Evolutionary conservation across 2,329 filamentous ascomycete species (phyloP).

Genomic region (Sclerotinia borealis): DNA sequence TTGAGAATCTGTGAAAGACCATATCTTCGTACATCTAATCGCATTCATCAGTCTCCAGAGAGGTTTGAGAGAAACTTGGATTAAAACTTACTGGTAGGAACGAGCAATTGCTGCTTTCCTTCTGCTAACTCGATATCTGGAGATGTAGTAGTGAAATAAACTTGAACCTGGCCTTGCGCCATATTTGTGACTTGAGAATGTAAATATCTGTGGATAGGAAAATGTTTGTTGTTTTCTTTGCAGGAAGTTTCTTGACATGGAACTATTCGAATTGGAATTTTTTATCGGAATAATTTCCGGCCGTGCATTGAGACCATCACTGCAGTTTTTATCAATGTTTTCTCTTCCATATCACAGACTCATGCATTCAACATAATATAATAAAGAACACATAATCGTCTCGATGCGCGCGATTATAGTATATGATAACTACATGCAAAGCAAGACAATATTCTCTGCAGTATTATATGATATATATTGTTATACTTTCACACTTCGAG

Average conservation of each 20-base stretch:
- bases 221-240: not conserved
- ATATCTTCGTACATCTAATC: conserved; percentile 60
- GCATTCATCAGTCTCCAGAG: not conserved
- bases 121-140: conserved; percentile 57
- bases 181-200: not conserved
- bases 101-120: conserved; percentile 54
- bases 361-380: not conserved
- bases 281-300: no score
- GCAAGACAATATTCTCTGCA: no score
- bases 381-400: no score
- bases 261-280: conserved; percentile 9
- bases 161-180: conserved; percentile 52
- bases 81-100: conserved; percentile 47
- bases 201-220: not conserved
- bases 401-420: no score
- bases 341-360: not conserved
- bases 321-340: no score
- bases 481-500: no score
- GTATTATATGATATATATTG: no score
- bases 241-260: conserved; percentile 4
- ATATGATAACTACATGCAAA: no score
- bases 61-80: not conserved
- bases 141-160: conserved; percentile 61
- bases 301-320: conserved; percentile 1
- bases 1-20: conserved; percentile 65